These are phyloP conservation scores for Epipyxis sp. DNA, from an alignment of 108 stramenopile species.

Conservation along the genomic window DNA sequence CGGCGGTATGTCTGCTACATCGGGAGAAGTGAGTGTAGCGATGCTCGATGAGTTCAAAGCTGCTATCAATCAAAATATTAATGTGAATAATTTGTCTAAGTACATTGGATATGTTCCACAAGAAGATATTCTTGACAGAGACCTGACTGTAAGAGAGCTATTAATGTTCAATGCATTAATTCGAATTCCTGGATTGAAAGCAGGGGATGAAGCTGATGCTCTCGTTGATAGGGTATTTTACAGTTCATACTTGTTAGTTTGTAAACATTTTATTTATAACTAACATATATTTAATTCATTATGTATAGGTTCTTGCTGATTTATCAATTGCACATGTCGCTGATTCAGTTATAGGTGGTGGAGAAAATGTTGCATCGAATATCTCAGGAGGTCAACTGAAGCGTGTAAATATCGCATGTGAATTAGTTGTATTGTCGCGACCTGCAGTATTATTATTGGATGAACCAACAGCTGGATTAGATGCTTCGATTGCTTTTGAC, in stretches of 20 bases:
- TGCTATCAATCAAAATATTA: background rate
- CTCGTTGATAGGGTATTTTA: no score
- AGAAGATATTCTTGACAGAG: slow-evolving; percentile 49
- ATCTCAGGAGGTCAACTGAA: slow-evolving; percentile 34
- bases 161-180: slow-evolving; percentile 36
- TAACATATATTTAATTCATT: no score
- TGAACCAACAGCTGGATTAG: slow-evolving; percentile 29
- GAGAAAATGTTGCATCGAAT: slow-evolving; percentile 5
- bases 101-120: slow-evolving; percentile 44
- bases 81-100: background rate
- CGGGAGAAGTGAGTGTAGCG: background rate
- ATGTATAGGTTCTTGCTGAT: background rate
- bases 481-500: slow-evolving; percentile 63
- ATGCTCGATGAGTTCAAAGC: background rate
- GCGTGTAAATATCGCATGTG: slow-evolving; percentile 16
- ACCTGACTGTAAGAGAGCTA: slow-evolving; percentile 43
- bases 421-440: slow-evolving; percentile 12
- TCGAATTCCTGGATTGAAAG: slow-evolving; percentile 31
- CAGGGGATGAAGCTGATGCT: background rate
- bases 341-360: slow-evolving; percentile 17
- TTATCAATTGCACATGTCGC: background rate
- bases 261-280: no score
- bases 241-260: no score
- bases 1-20: background rate
- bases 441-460: slow-evolving; percentile 27